Base-by-base conservation (phyloP, 1,139 yeast genomes). In the Yamadazyma kanchanaburiensis region DNA sequence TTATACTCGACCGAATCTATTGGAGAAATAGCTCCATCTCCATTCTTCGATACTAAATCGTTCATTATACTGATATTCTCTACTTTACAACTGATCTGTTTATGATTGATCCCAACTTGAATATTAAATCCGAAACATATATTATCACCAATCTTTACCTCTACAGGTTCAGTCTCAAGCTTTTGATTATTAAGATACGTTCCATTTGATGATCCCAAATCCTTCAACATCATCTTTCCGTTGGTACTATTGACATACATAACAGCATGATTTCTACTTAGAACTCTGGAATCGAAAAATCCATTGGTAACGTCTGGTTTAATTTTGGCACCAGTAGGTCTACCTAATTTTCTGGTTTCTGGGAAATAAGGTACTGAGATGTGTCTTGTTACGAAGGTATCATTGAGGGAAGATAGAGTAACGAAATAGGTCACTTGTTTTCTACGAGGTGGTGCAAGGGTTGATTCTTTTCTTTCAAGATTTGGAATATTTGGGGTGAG, bases 231-330 rank as follows among this genome's bases (percentile, higher is more conserved):
- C 21, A 91, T 70, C 37, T 72, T 72, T 9, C 94, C 89, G 5
- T 66, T 64, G 16, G 60, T 61, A n/a, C 77, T 64, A 45, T 83
- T 89, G 24, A 88, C 79, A 65, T 77, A 86, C 39, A 91, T 63
- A 45, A 86, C 91, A 0, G 99, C 99, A 58, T 91, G 99, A 48
- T 85, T 91, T 42, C 99, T 68, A 26, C 95, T 82, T 30, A 91
- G 70, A 10, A 94, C 98, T 22, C 98, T 67, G 6, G 96, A 87
- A 53, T 91, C 98, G 51, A 91, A 91, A 54, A 76, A 89, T 0
- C 98, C 98, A 53, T 94, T 94, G 24, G 84, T 80, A 6, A 82
- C 74, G 34, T 80, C 77, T 8, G 95, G 89, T 40, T 74, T 73
- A 30, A 83, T 76, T 44, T 77, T 82, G 12, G 83, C 75, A 34